Conservation (phyloP, 306 rosid genomes). For the Cyamopsis tetragonoloba region DNA sequence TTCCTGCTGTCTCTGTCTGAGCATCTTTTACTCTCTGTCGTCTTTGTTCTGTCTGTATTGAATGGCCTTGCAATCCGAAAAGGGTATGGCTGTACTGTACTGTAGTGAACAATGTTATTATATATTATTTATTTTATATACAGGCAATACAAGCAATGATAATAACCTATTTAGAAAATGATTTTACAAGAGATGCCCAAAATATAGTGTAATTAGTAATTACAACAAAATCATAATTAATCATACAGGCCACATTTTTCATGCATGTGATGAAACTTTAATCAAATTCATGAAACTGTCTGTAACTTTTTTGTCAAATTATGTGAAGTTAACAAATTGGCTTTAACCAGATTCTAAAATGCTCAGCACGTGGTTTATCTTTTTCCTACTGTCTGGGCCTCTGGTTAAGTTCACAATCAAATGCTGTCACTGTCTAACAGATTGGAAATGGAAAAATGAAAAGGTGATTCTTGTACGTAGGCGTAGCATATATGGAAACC, state of each 20-base stretch:
- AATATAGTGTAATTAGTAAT: background rate
- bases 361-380: background rate
- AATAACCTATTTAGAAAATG: background rate
- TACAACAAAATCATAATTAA: background rate
- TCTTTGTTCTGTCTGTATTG: background rate
- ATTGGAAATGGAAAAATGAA: background rate
- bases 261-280: no score
- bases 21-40: slow-evolving; percentile 4
- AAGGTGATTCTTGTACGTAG: background rate
- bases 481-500: background rate
- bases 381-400: background rate
- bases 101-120: no score
- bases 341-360: background rate
- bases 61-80: background rate
- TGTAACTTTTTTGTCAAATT: no score
- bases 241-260: background rate
- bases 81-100: background rate
- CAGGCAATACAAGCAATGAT: slow-evolving; percentile 2
- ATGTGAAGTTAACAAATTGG: background rate
- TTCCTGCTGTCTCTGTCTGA: background rate
- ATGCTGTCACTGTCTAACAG: no score
- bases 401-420: background rate
- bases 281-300: no score
- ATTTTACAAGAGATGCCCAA: background rate
- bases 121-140: background rate